phyloP scores from a whole-genome alignment of 306 rosid species.

The Quercus robur region DNA sequence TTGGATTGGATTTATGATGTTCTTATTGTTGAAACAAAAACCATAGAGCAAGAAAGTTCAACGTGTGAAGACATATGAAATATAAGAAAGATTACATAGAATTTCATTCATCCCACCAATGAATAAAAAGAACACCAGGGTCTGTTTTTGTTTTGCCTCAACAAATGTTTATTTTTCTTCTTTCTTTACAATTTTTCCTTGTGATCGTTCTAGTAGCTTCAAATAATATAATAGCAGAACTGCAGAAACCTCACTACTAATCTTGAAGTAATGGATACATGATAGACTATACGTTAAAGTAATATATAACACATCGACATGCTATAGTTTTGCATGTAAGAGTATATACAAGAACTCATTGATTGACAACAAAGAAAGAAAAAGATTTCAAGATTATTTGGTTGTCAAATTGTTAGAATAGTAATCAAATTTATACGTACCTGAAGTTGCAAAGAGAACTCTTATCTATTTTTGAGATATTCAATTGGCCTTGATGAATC shows the following conservation, averaged over 20 bases:
- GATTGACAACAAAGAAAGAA: not conserved
- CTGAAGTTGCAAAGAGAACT: slow-evolving; percentile 25
- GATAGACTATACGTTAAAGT: not conserved
- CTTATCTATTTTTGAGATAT: not conserved
- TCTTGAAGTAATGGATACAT: not conserved
- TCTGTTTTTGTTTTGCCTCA: too few relatives aligned
- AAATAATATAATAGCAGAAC: not conserved
- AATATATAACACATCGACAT: too few relatives aligned
- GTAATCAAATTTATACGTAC: slow-evolving; percentile 19
- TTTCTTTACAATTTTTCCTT: not conserved
- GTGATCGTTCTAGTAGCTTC: not conserved
- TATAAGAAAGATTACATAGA: too few relatives aligned
- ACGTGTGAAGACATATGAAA: too few relatives aligned
- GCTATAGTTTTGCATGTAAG: too few relatives aligned
- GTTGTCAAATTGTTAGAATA: not conserved
- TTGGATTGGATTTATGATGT: too few relatives aligned
- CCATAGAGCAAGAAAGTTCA: too few relatives aligned
- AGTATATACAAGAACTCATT: not conserved
- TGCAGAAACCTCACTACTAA: not conserved
- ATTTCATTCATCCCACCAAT: too few relatives aligned
- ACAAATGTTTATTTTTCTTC: too few relatives aligned
- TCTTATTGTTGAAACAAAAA: too few relatives aligned
- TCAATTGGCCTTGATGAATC: slow-evolving; percentile 8
- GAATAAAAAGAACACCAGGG: too few relatives aligned
- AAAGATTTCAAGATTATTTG: not conserved